Evolutionary conservation across 129 eudicot genomes (phyloP).

Genomic region (Helianthus tuberosus): DNA sequence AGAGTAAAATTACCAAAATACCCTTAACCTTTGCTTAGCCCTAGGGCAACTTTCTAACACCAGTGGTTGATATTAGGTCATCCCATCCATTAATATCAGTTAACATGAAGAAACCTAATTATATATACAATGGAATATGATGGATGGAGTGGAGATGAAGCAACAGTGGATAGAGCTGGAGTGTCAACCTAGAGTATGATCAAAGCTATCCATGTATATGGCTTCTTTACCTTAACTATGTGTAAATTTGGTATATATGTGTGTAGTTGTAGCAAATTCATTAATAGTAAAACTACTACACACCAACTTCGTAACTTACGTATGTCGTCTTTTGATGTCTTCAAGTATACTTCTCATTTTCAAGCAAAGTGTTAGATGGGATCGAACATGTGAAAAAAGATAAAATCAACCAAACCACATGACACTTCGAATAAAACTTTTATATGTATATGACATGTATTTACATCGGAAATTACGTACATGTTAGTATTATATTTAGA

Average conservation of each 20-base stretch:
- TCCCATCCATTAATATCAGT: background rate
- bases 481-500: background rate
- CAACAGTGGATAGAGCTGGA: conserved; percentile 54
- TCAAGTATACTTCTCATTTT: conserved; percentile 55
- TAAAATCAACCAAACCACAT: conserved; percentile 12
- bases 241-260: background rate
- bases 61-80: background rate
- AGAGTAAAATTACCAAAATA: conserved; percentile 12
- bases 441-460: background rate
- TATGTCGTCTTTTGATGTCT: conserved; percentile 10
- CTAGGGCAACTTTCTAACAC: conserved; percentile 22
- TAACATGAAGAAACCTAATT: conserved; percentile 3
- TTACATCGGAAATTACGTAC: background rate
- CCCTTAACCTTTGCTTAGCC: conserved; percentile 10
- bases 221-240: conserved; percentile 34
- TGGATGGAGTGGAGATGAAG: conserved; percentile 74
- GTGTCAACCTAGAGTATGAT: conserved; percentile 73
- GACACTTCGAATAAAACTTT: conserved; percentile 15
- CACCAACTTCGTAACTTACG: conserved; percentile 47
- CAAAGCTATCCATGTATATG: conserved; percentile 51
- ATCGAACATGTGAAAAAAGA: background rate
- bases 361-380: conserved; percentile 37
- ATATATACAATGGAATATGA: background rate
- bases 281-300: conserved; percentile 24
- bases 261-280: conserved; percentile 40